Conservation (phyloP, 1,284 basidiomycete species). For the Coniferiporia weirii region DNA sequence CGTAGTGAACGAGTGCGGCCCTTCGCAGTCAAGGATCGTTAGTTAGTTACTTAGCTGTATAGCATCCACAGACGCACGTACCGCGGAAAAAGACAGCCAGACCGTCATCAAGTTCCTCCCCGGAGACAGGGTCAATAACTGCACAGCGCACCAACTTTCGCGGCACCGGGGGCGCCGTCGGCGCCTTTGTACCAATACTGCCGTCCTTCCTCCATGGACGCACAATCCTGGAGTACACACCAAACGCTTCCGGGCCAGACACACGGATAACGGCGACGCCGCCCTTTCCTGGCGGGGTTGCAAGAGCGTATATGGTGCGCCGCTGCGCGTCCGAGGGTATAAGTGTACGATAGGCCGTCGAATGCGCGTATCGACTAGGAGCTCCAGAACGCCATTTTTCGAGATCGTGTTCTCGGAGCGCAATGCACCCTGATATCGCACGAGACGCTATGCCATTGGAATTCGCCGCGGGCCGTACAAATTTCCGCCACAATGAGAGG, state of each 20-base stretch:
- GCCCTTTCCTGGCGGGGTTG: constrained; percentile 77
- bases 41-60: background rate
- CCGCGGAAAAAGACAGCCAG: constrained; percentile 79
- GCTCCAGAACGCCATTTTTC: background rate
- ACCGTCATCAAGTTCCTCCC: constrained; percentile 71
- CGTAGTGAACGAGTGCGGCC: constrained; percentile 73
- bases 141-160: constrained; percentile 69
- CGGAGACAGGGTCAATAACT: constrained; percentile 58
- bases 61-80: constrained; percentile 27
- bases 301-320: constrained; percentile 79
- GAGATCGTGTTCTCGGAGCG: background rate
- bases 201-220: constrained; percentile 19
- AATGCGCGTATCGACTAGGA: background rate
- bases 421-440: no score
- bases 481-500: background rate
- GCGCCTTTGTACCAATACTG: constrained; percentile 15
- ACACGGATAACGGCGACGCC: constrained; percentile 80
- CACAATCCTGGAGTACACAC: constrained; percentile 59
- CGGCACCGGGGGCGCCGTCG: constrained; percentile 34
- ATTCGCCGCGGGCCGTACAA: background rate
- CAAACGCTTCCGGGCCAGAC: constrained; percentile 65
- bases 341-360: background rate
- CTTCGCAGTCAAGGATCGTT: constrained; percentile 30
- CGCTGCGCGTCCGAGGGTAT: constrained; percentile 53
- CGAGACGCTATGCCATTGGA: background rate